Evolutionary conservation across 345 rosid genomes (phyloP), one percentile per base, ranked within the genome.

Genomic region (Geranium rotundifolium): DNA sequence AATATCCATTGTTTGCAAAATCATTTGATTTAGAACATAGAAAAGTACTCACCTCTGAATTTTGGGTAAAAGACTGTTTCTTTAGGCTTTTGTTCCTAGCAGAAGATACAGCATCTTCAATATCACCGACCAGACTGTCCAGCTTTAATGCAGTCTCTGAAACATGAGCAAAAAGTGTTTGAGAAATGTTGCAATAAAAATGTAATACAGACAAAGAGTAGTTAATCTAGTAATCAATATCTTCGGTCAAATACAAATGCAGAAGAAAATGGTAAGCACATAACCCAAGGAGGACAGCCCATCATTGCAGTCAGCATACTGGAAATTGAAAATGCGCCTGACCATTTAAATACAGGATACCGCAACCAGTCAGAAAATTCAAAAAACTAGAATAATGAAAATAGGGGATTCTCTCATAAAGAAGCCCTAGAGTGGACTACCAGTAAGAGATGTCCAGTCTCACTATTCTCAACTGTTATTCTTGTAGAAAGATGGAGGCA

Each of bases 131-230:
- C 69, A 90, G 68, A 68, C 77, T 76, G 71, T 90, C 92, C 17
- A 93, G 92, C 71, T 86, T 93, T 61, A 88, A 70, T 29, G 96
- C 90, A 15, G 95, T 84, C 82, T 84, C 99, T 93, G 96, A 63
- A 73, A 79, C 68, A 70, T 62, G 29, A 65, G 29, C 14, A 59
- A 16, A 54, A 7, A 19, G 9, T 14, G 2, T 29, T 72, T 58
- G 31, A 69, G 54, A 69, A 67, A 61, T 60, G 58, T 16, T 29
- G 30, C 60, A 17, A 59, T 8, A 15, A 31, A 12, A 0, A 29
- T 19, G 39, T 29, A 13, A 23, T 19, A 59, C 29, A 29, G 17
- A 27, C 29, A 23, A 5, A n/a, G n/a, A n/a, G n/a, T n/a, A 5
- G 9, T 58, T 54, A 16, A 5, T 41, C 50, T 41, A 13, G 50